Base-by-base conservation (phyloP, 306 rosid species). In the Coriaria nepalensis region DNA sequence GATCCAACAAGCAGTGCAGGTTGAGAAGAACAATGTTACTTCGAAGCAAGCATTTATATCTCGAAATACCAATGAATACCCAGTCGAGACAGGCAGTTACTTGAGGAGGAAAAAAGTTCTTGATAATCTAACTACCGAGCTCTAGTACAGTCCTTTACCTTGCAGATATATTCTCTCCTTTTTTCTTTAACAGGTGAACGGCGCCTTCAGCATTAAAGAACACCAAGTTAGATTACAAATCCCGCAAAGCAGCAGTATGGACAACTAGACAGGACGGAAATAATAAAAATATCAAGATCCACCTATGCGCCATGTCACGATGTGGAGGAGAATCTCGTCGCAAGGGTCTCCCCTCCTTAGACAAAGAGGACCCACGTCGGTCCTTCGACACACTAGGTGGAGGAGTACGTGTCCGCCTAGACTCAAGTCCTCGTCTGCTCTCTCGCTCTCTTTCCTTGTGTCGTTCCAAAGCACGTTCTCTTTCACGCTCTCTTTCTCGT, bases 121-220 rank as follows among this genome's bases (percentile, higher is more conserved):
- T 20, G 29, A 79, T 62, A 69, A 77, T 66, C 73, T 59, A 73
- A 65, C 56, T 68, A 67, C 73, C 50, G 69, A 75, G 62, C 73
- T 73, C 70, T 69, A 57, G 71, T 45, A 36, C n/a, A 59, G 64
- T 77, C 59, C 60, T 74, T 90, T 88, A 90, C 98, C 98, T 90
- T 90, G 96, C 96, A 85, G 86, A 79, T 79, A 90, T 85, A 90
- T 53, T 85, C 98, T 78, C 98, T 90, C 76, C 96, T 70, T 78
- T 85, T 90, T 69, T 90, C 98, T 82, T 79, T 85, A 81, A 82
- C 83, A 55, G 96, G 96, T 80, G 98, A 82, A 66, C 71, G 98
- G 70, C 73, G 94, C 98, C 98, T 90, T 90, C 98, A 90, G 92
- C 76, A 85, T 77, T 79, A 82, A 81, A 90, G 87, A 85, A 79